Conservation (phyloP, 1,139 yeast genomes). For the Starmera stellimalicola region DNA sequence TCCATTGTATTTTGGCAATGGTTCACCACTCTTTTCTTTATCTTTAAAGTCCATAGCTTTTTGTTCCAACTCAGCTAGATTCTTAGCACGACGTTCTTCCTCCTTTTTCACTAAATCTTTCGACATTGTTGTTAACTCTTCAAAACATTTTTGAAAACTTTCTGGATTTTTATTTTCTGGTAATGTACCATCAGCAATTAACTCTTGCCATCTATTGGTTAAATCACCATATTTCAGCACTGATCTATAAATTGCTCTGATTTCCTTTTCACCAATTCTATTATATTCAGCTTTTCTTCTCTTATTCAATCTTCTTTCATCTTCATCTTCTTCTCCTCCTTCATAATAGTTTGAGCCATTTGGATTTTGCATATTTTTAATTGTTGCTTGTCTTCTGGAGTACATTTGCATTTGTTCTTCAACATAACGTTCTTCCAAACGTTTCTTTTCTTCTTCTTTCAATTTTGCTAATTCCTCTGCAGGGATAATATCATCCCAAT, state of each 20-base stretch:
- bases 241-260: slow-evolving; percentile 79
- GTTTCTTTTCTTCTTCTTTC: slow-evolving; percentile 84
- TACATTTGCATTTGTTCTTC: slow-evolving; percentile 87
- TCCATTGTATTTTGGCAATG: slow-evolving; percentile 23
- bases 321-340: slow-evolving; percentile 31
- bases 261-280: slow-evolving; percentile 73
- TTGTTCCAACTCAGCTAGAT: slow-evolving; percentile 49
- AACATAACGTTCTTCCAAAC: slow-evolving; percentile 76
- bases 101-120: slow-evolving; percentile 56
- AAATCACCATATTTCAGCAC: slow-evolving; percentile 78
- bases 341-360: slow-evolving; percentile 30
- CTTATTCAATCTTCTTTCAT: slow-evolving; percentile 17
- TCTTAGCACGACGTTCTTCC: slow-evolving; percentile 49
- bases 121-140: slow-evolving; percentile 58
- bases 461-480: slow-evolving; percentile 83
- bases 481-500: slow-evolving; percentile 99
- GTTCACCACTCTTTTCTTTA: slow-evolving; percentile 30
- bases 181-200: slow-evolving; percentile 84
- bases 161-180: slow-evolving; percentile 75
- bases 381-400: slow-evolving; percentile 71
- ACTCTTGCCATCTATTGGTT: slow-evolving; percentile 72
- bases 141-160: slow-evolving; percentile 66
- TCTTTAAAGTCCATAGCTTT: slow-evolving; percentile 51
- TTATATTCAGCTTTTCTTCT: slow-evolving; percentile 29
- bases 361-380: slow-evolving; percentile 40